Percentiles rank a stretch among this genome's conserved stretches.
Evolutionary conservation across 257 asterid genomes (phyloP).

Genomic region (Nicotiana undulata): DNA sequence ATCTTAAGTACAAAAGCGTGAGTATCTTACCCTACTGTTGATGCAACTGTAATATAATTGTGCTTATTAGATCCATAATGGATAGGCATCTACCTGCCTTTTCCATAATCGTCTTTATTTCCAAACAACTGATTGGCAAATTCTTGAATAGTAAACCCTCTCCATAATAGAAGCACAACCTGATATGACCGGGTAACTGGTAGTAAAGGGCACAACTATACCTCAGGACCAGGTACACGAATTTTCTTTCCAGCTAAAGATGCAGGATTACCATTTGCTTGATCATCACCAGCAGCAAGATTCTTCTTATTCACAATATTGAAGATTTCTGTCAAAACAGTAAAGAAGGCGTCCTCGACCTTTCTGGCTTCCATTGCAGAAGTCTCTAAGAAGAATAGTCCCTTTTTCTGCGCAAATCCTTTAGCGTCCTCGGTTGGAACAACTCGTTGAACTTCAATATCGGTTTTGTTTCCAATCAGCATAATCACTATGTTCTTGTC

Average conservation of each 20-base stretch:
- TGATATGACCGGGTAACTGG: no score
- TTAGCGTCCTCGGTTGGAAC: constrained; percentile 74
- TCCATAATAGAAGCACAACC: constrained; percentile 51
- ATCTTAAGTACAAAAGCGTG: not conserved
- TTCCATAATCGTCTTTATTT: constrained; percentile 65
- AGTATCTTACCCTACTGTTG: constrained; percentile 85
- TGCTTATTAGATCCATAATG: constrained; percentile 88
- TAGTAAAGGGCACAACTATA: no score
- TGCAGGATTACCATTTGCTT: constrained; percentile 44
- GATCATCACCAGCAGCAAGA: constrained; percentile 46
- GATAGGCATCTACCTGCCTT: constrained; percentile 98
- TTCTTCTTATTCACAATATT: constrained; percentile 54
- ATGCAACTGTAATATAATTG: constrained; percentile 88
- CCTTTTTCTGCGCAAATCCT: constrained; percentile 68
- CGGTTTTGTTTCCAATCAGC: constrained; percentile 64
- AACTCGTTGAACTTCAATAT: constrained; percentile 56
- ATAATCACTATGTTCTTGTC: constrained; percentile 71
- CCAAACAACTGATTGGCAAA: constrained; percentile 94
- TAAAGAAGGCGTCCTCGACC: constrained; percentile 59
- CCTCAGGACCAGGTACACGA: not conserved
- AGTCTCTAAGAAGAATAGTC: constrained; percentile 66
- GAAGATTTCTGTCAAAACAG: constrained; percentile 61
- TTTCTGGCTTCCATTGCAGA: constrained; percentile 63
- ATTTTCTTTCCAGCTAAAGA: constrained; percentile 60
- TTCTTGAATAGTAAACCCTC: constrained; percentile 86